These are phyloP conservation scores for Lactarius sp. DNA, from an alignment of 768 basidiomycete genomes.

Conservation along the genomic window DNA sequence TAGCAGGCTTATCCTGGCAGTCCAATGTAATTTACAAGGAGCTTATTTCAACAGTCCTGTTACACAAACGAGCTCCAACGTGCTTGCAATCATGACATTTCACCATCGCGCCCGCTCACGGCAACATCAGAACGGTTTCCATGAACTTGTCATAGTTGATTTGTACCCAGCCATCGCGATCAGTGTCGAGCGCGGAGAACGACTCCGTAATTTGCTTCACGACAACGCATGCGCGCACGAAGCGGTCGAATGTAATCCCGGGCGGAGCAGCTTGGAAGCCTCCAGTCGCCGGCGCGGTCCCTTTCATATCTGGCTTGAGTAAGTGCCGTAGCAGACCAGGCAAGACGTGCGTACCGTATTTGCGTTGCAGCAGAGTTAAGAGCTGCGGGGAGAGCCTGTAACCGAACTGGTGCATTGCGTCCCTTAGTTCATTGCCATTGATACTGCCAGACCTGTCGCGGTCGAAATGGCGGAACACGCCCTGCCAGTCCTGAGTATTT, in stretches of 20 bases:
- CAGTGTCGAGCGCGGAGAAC: constrained; percentile 60
- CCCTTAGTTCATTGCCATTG: constrained; percentile 59
- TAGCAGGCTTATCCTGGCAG: not conserved
- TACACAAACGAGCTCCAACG: not conserved
- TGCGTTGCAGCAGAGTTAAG: constrained; percentile 62
- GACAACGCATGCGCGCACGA: constrained; percentile 80
- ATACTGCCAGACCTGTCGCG: constrained; percentile 79
- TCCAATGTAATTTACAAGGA: not conserved
- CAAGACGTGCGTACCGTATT: constrained; percentile 53
- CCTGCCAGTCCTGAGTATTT: constrained; percentile 67
- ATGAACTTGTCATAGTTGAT: constrained; percentile 71
- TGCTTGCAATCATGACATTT: not conserved
- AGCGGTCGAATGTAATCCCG: constrained; percentile 81
- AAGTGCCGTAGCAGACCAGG: not conserved
- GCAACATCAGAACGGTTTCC: constrained; percentile 58
- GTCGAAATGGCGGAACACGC: constrained; percentile 79
- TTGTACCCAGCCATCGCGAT: constrained; percentile 62
- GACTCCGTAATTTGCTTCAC: constrained; percentile 73
- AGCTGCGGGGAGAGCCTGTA: constrained; percentile 67
- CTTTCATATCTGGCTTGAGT: constrained; percentile 40
- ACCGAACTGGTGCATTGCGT: constrained; percentile 73
- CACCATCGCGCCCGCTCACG: constrained; percentile 36
- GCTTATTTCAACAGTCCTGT: not conserved
- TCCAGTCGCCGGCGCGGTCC: constrained; percentile 34
- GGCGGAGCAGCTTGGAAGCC: constrained; percentile 33